Evolutionary conservation across 1,284 basidiomycete species (phyloP).

Genomic region (Moniliella sp.): DNA sequence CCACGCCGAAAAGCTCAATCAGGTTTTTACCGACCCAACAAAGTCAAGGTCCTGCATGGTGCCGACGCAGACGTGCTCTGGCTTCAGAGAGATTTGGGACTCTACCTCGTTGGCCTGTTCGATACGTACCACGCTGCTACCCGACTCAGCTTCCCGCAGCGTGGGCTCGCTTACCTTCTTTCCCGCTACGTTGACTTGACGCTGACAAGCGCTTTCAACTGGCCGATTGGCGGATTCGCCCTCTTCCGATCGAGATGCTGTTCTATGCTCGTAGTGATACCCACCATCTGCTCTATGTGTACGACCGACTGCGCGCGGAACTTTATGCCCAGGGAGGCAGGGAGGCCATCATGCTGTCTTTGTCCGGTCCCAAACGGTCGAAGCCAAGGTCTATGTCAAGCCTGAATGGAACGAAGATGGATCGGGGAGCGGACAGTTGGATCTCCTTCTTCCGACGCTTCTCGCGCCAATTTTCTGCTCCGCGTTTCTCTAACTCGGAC

Average conservation of each 20-base stretch:
- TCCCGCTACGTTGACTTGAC: slow-evolving; percentile 69
- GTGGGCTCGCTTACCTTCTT: slow-evolving; percentile 64
- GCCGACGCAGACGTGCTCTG: slow-evolving; percentile 82
- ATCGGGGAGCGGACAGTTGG: slow-evolving; percentile 23
- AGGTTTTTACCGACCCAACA: slow-evolving; percentile 58
- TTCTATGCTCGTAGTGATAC: slow-evolving; percentile 84
- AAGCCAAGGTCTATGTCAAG: slow-evolving; percentile 23
- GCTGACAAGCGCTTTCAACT: slow-evolving; percentile 87
- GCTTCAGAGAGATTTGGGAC: slow-evolving; percentile 79
- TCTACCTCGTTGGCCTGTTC: slow-evolving; percentile 82
- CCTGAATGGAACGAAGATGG: slow-evolving; percentile 24
- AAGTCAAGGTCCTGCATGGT: slow-evolving; percentile 72
- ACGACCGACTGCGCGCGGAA: slow-evolving; percentile 71
- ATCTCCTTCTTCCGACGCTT: slow-evolving; percentile 16
- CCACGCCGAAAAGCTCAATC: slow-evolving; percentile 45
- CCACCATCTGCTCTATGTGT: slow-evolving; percentile 76
- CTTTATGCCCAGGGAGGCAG: too few species aligned
- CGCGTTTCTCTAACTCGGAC: slow-evolving; percentile 6
- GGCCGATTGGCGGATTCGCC: slow-evolving; percentile 85
- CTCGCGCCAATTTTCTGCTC: too few species aligned
- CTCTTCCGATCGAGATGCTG: slow-evolving; percentile 68
- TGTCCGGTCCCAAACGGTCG: slow-evolving; percentile 15
- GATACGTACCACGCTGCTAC: slow-evolving; percentile 89
- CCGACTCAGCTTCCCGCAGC: slow-evolving; percentile 47
- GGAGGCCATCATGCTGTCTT: slow-evolving; percentile 23